Base-by-base conservation (phyloP, 1,284 basidiomycete genomes). In the Pseudozyma flocculosa region DNA sequence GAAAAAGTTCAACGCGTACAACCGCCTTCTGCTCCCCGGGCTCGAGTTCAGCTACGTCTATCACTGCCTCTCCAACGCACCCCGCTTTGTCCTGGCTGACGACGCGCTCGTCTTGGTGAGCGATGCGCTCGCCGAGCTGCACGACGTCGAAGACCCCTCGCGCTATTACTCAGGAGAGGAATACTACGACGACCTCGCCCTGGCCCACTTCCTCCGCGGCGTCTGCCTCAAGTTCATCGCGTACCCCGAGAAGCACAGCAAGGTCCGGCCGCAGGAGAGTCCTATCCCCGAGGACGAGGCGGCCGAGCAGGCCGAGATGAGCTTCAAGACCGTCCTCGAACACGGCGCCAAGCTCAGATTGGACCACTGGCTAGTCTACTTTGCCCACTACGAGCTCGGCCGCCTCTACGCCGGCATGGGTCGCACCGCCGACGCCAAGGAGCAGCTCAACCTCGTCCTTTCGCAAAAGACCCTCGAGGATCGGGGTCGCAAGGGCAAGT, bases 351-450 rank as follows among this genome's bases (percentile, higher is more conserved):
- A 66, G 46, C 43, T 76, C 17, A 51, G 55, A 22, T 54, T 66
- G 19, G 75, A 78, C 34, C 74, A 76, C 59, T 78, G 73, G 58
- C 52, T 78, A 22, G 55, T 73, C 15, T 78, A 78, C 69, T 78
- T 78, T 62, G 64, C 70, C 13, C 73, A 75, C 51, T 78, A 78
- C 53, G 75, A 78, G 54, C 56, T 78, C 23, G 75, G 74, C 3
- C 47, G 75, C 8, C 51, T 78, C 45, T 70, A 72, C 52, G 68
- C 73, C 11, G 50, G 48, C 1, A 50, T 36, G 30, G 59, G 63
- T 2, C 46, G 55, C 38, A 43, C 26, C 4, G 38, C 15, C 2
- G 61, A 75, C 43, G 75, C 75, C 0, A 61, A 59, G 45, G 53
- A 61, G 23, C 51, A 72, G 57, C 51, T 75, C 39, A 59, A 74